Base-by-base conservation (phyloP, 495 filamentous ascomycete species). In the Penicillium coprophilum region DNA sequence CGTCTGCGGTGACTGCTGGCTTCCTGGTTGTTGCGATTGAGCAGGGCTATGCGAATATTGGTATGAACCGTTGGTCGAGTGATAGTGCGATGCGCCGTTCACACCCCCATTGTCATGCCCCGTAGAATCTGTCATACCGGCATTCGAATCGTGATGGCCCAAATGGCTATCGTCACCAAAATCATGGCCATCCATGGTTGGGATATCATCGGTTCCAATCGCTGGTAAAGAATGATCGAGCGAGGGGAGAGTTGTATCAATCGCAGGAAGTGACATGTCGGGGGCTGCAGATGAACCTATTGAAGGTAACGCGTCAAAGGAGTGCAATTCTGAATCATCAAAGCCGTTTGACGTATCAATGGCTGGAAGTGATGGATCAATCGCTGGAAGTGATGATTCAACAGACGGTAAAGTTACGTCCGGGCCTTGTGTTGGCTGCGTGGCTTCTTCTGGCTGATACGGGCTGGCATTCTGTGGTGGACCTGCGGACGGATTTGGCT, bases 251-350 rank as follows among this genome's bases (percentile, higher is more conserved):
- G 65, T 66, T 15, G 67, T 70, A 50, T 77, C 74, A 31, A 75
- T 75, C n/a, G 72, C 65, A 6, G 72, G 72, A 9, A 77, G 62
- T 7, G 71, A 65, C 28, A 67, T 60, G 27, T 77, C 72, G 20
- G 58, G 56, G 2, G 56, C 56, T 1, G 66, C 49, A 45, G 66
- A 57, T 28, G 67, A 63, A 39, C 58, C 66, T 21, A 71, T 54
- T 30, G 64, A 63, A 9, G 67, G 72, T 31, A 77, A 55, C 3
- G 67, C 60, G 53, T 77, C 71, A 38, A 77, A 74, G 17, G 71
- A 67, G 7, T 67, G 66, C 15, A 77, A 45, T 0, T 61, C 63
- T 7, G 66, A 50, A 17, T 77, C 72, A 17, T 61, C 53, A 3
- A 63, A 39, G 11, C 66, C 53, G 17, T 68, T 55, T 11, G 64